phyloP scores from a whole-genome alignment of 2,329 filamentous ascomycete species.

The Lizonia empirigonia region DNA sequence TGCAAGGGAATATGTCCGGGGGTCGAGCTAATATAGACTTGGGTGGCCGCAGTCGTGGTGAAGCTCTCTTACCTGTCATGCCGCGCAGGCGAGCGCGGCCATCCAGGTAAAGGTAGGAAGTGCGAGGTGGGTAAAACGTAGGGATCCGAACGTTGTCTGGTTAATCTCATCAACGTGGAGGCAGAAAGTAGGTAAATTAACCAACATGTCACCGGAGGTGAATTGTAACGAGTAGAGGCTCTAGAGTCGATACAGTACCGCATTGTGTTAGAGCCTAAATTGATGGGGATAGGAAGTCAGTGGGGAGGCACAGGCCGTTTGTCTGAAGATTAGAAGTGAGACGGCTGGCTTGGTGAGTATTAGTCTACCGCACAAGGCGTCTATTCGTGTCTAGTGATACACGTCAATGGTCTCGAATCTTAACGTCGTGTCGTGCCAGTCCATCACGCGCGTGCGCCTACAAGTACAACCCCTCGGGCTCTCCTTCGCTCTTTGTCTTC shows the following conservation, averaged over 20 bases:
- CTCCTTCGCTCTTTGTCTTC: slow-evolving; percentile 98
- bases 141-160: not conserved
- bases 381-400: slow-evolving; percentile 24
- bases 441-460: slow-evolving; percentile 55
- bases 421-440: slow-evolving; percentile 5
- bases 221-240: too few species aligned
- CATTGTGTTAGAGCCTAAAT: too few species aligned
- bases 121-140: not conserved
- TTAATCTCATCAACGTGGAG: too few species aligned
- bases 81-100: not conserved
- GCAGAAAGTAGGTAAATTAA: too few species aligned
- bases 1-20: not conserved
- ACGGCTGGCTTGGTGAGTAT: slow-evolving; percentile 1
- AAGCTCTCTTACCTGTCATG: slow-evolving; percentile 1
- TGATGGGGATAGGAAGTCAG: too few species aligned
- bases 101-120: slow-evolving; percentile 11
- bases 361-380: slow-evolving; percentile 2
- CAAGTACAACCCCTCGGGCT: slow-evolving; percentile 98
- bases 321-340: too few species aligned
- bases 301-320: too few species aligned
- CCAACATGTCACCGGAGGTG: too few species aligned
- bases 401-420: slow-evolving; percentile 17
- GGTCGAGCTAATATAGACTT: not conserved
- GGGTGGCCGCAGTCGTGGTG: not conserved
- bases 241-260: too few species aligned